Percentiles rank a stretch among this genome's conserved stretches.
These are phyloP conservation scores for Pythium rhizo-oryzae DNA, from an alignment of 352 stramenopile genomes.

Conservation along the genomic window DNA sequence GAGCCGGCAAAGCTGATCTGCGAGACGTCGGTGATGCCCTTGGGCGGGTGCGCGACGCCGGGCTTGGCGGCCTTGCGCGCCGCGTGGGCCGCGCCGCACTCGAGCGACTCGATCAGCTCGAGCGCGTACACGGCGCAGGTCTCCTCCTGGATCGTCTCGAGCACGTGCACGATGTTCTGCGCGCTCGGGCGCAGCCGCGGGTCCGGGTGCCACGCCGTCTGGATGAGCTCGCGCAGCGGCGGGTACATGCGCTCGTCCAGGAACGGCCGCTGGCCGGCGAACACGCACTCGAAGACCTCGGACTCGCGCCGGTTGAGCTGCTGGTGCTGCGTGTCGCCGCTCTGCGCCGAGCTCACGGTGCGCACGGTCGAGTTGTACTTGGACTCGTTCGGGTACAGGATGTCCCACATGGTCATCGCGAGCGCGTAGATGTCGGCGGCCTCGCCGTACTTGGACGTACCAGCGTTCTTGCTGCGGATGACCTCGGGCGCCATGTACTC, in stretches of 20 bases:
- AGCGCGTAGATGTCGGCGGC: slow-evolving; percentile 54
- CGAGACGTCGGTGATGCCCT: slow-evolving; percentile 1
- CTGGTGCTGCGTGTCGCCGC: background rate
- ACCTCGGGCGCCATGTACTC: slow-evolving; percentile 68
- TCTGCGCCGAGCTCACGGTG: slow-evolving; percentile 2
- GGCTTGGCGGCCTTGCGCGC: background rate
- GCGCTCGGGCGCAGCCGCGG: slow-evolving; percentile 26
- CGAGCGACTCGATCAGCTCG: slow-evolving; percentile 28
- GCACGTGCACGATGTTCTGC: slow-evolving; percentile 30
- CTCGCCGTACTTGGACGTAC: slow-evolving; percentile 39
- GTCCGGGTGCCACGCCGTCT: slow-evolving; percentile 33
- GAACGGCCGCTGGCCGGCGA: slow-evolving; percentile 33
- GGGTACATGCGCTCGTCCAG: slow-evolving; percentile 30
- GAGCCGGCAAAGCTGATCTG: slow-evolving; percentile 33
- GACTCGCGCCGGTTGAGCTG: slow-evolving; percentile 17
- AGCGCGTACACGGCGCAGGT: slow-evolving; percentile 26
- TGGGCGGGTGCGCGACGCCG: background rate
- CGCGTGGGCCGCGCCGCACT: slow-evolving; percentile 15
- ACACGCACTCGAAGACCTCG: slow-evolving; percentile 36
- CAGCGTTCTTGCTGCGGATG: slow-evolving; percentile 35
- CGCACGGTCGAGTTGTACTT: slow-evolving; percentile 34
- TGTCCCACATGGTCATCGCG: slow-evolving; percentile 60
- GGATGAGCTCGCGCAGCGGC: slow-evolving; percentile 32
- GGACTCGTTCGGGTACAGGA: slow-evolving; percentile 34
- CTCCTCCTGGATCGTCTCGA: slow-evolving; percentile 39